A percentile compares a stretch with the other conserved stretches of the same genome.
These are phyloP conservation scores for Sphaerulina musiva DNA, from an alignment of 2,329 filamentous ascomycete genomes.

Conservation along the genomic window DNA sequence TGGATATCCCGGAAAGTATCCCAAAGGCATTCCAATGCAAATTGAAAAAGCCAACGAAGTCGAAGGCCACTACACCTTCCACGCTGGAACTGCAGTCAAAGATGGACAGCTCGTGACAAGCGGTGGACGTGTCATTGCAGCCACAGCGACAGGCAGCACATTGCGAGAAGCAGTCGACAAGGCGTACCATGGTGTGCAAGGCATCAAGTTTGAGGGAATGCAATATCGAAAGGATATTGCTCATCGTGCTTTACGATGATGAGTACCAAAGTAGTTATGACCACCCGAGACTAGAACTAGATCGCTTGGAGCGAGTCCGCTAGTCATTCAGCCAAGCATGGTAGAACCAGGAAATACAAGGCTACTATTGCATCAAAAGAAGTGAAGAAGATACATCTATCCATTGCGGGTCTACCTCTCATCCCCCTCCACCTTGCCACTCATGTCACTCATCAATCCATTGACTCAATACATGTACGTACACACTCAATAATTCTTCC, in stretches of 20 bases:
- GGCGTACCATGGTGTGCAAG: slow-evolving; percentile 76
- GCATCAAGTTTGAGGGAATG: slow-evolving; percentile 79
- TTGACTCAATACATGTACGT: too few relatives aligned
- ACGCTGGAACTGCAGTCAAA: slow-evolving; percentile 72
- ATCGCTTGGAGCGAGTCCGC: too few relatives aligned
- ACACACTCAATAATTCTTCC: too few relatives aligned
- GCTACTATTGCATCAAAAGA: too few relatives aligned
- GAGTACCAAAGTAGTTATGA: too few relatives aligned
- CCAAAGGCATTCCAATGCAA: slow-evolving; percentile 64
- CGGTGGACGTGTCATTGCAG: slow-evolving; percentile 87
- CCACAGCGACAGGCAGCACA: slow-evolving; percentile 70
- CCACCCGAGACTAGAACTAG: too few relatives aligned
- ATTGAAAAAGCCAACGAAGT: slow-evolving; percentile 47
- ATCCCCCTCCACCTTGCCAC: too few relatives aligned
- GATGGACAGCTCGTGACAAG: slow-evolving; percentile 63
- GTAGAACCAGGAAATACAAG: too few relatives aligned
- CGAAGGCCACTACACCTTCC: slow-evolving; percentile 67
- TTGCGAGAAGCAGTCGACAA: slow-evolving; percentile 77
- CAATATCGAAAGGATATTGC: slow-evolving; percentile 93
- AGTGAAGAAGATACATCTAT: too few relatives aligned
- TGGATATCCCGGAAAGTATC: slow-evolving; percentile 81
- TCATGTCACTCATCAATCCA: too few relatives aligned
- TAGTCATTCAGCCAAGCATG: too few relatives aligned
- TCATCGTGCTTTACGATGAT: slow-evolving; percentile 38
- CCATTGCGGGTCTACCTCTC: too few relatives aligned